phyloP scores from a whole-genome alignment of 371 early-diverging fungal species.

The Syncephalastrum contaminatum region DNA sequence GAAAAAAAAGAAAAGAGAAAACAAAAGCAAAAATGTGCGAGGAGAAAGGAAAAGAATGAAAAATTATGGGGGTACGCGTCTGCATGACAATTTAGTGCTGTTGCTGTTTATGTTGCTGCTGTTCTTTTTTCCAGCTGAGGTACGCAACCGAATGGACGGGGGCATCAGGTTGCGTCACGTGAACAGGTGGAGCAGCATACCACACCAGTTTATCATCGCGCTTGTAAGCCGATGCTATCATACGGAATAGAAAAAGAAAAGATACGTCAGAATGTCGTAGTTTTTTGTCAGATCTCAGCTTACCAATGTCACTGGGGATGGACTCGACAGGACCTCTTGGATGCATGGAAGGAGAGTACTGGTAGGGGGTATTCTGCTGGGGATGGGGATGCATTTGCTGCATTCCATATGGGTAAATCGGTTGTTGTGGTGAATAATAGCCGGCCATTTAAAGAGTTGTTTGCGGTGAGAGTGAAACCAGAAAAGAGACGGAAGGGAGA shows the following conservation, averaged over 20 bases:
- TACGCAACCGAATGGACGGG: conserved; percentile 18
- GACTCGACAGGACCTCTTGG: background rate
- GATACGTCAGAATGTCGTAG: background rate
- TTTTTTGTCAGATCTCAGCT: conserved; percentile 1
- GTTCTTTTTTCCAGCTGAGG: conserved; percentile 32
- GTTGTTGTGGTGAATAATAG: background rate
- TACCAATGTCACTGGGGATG: conserved; percentile 8
- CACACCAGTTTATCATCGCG: conserved; percentile 17
- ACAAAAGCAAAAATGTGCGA: background rate
- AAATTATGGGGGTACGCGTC: too few relatives aligned
- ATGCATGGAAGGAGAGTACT: background rate
- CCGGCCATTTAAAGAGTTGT: background rate
- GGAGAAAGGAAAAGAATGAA: too few relatives aligned
- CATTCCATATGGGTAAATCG: background rate
- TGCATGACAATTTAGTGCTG: background rate
- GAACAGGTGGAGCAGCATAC: conserved; percentile 43
- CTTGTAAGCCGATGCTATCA: background rate
- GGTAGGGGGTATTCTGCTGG: background rate
- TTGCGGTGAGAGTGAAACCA: background rate
- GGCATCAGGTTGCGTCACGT: conserved; percentile 11
- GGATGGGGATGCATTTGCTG: background rate
- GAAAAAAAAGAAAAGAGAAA: background rate
- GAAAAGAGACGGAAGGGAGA: background rate
- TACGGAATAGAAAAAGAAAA: background rate
- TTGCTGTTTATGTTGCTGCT: conserved; percentile 9